phyloP scores from a whole-genome alignment of 768 basidiomycete species.

The Rhodotorula kratochvilovae region DNA sequence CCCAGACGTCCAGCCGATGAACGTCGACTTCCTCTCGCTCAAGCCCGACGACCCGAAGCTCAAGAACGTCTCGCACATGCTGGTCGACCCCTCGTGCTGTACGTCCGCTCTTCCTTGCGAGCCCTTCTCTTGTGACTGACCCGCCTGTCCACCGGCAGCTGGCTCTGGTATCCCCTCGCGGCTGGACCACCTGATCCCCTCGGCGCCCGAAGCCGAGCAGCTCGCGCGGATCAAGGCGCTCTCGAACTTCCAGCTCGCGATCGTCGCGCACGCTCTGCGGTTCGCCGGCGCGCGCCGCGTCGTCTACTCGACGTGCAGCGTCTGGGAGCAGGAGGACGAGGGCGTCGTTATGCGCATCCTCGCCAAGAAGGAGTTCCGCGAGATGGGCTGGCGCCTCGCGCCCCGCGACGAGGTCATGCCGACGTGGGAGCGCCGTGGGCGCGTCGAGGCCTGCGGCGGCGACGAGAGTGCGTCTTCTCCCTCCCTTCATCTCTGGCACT shows the following conservation, averaged over 20 bases:
- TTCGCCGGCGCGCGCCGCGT: conserved; percentile 74
- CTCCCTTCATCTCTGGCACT: too few species aligned
- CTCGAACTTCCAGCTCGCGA: conserved; percentile 78
- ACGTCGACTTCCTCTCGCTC: conserved; percentile 77
- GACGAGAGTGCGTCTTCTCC: conserved; percentile 38
- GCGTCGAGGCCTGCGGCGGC: conserved; percentile 59
- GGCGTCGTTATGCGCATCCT: conserved; percentile 72
- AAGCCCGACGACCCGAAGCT: conserved; percentile 65
- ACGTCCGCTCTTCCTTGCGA: conserved; percentile 48
- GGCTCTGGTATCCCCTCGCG: conserved; percentile 47
- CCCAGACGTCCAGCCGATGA: conserved; percentile 61
- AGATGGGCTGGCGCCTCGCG: conserved; percentile 65
- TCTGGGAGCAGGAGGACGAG: conserved; percentile 88
- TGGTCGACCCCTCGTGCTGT: conserved; percentile 94
- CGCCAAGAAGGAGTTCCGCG: conserved; percentile 62
- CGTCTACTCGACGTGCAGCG: conserved; percentile 96
- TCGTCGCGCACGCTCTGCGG: conserved; percentile 92
- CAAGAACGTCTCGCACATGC: conserved; percentile 70
- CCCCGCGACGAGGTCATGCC: conserved; percentile 65
- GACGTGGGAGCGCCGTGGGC: conserved; percentile 74
- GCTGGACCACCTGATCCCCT: conserved; percentile 54
- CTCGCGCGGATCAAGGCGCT: conserved; percentile 70
- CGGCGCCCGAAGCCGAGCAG: conserved; percentile 50
- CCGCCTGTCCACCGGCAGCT: conserved; percentile 18
- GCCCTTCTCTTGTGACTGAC: conserved; percentile 46